Evolutionary conservation across 441 rosid species (phyloP).

Genomic region (Metrosideros polymorpha): DNA sequence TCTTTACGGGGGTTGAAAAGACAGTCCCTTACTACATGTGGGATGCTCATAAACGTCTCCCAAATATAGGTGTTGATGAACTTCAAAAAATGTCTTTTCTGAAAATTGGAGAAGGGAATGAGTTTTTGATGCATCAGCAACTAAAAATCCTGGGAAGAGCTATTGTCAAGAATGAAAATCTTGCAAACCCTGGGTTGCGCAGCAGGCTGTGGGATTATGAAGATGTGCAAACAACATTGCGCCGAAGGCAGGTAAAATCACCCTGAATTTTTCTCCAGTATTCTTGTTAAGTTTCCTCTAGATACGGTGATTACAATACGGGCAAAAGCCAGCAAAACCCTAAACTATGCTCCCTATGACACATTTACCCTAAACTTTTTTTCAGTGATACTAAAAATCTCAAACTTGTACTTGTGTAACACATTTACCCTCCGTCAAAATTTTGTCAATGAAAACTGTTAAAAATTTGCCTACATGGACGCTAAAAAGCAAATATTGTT

Average conservation of each 20-base stretch:
- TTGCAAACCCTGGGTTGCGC: not conserved
- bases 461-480: too few species aligned
- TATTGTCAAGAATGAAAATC: not conserved
- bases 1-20: not conserved
- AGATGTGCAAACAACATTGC: not conserved
- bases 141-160: not conserved
- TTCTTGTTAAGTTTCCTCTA: not conserved
- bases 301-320: not conserved
- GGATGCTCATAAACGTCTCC: not conserved
- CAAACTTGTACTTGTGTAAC: too few species aligned
- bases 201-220: not conserved
- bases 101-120: not conserved
- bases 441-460: too few species aligned
- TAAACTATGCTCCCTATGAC: too few species aligned
- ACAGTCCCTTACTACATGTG: not conserved
- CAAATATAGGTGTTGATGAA: not conserved
- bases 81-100: not conserved
- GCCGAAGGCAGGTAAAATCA: not conserved
- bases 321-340: too few species aligned
- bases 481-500: too few species aligned
- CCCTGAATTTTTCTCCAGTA: not conserved
- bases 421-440: too few species aligned
- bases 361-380: too few species aligned
- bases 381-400: too few species aligned
- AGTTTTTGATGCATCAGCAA: not conserved